Conservation (phyloP, 495 filamentous ascomycete genomes). For the Paragyromitra xinjiangensis region DNA sequence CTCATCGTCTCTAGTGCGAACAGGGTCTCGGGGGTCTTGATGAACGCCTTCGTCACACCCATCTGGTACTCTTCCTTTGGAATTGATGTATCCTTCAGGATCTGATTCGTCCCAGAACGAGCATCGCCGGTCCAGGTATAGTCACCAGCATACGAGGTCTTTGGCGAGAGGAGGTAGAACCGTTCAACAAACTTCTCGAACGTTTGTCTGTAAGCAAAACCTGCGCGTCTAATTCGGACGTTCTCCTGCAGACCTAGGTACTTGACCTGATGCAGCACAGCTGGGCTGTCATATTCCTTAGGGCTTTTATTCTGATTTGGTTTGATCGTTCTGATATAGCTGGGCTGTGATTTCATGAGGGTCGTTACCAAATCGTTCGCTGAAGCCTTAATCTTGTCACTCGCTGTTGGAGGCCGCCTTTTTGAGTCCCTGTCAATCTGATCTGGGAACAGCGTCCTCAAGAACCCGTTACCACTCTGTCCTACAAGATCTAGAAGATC, state of each 20-base stretch:
- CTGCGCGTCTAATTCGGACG: constrained; percentile 94
- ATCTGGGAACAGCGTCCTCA: constrained; percentile 88
- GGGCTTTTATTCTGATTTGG: constrained; percentile 98
- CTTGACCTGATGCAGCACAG: constrained; percentile 98
- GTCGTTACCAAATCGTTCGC: constrained; percentile 96
- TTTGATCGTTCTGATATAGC: constrained; percentile 99
- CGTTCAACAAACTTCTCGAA: constrained; percentile 99
- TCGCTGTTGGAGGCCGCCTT: constrained; percentile 89
- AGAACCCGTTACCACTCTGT: constrained; percentile 81
- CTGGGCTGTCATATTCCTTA: constrained; percentile 85
- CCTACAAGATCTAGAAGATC: constrained; percentile 89
- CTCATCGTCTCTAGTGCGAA: constrained; percentile 98
- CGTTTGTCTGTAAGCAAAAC: constrained; percentile 96
- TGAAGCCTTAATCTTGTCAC: constrained; percentile 95
- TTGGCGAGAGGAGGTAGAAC: constrained; percentile 93
- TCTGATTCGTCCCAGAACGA: constrained; percentile 87
- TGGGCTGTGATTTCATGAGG: constrained; percentile 94
- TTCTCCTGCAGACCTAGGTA: constrained; percentile 99
- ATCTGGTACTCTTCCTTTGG: constrained; percentile 96
- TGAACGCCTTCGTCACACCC: constrained; percentile 96
- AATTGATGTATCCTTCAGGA: constrained; percentile 94
- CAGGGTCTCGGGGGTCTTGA: constrained; percentile 97
- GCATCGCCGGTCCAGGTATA: constrained; percentile 94
- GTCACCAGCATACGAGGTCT: constrained; percentile 94
- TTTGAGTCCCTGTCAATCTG: constrained; percentile 96